phyloP scores from a whole-genome alignment of 2,329 filamentous ascomycete genomes.

The Claviceps arundinis region DNA sequence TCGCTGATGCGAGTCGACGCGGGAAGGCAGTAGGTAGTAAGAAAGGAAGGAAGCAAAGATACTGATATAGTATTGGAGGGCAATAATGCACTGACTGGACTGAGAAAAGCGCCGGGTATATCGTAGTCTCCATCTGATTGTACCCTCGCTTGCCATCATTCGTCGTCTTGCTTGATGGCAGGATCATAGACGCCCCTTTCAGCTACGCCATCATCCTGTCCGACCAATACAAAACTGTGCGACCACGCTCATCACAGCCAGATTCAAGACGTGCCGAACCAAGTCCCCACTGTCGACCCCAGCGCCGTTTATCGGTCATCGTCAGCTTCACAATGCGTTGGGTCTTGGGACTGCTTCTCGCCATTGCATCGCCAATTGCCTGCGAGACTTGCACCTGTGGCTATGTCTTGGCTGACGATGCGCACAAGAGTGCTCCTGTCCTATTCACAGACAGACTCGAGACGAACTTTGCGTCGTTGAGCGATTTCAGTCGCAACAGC shows the following conservation, averaged over 20 bases:
- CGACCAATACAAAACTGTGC: neutral
- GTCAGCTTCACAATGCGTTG: neutral
- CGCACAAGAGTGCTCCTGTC: constrained; percentile 22
- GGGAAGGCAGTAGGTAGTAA: neutral
- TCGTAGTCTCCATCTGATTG: no score
- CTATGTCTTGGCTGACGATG: constrained; percentile 40
- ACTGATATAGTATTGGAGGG: no score
- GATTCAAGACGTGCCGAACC: neutral
- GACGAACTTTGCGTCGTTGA: constrained; percentile 53
- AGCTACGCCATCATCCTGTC: neutral
- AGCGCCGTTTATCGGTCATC: neutral
- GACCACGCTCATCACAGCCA: neutral
- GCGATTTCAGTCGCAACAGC: constrained; percentile 32
- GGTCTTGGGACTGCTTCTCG: constrained; percentile 2
- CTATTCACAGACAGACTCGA: constrained; percentile 59
- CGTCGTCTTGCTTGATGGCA: no score
- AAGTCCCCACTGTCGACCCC: neutral
- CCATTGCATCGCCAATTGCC: constrained; percentile 5
- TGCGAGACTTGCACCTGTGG: constrained; percentile 54
- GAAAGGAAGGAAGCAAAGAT: neutral
- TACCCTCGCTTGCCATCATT: no score
- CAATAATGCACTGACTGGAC: no score
- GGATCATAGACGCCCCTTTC: neutral
- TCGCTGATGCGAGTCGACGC: no score
- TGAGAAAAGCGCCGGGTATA: no score